Base-by-base conservation (phyloP, 1,139 yeast species). In the Lodderomyces theae region DNA sequence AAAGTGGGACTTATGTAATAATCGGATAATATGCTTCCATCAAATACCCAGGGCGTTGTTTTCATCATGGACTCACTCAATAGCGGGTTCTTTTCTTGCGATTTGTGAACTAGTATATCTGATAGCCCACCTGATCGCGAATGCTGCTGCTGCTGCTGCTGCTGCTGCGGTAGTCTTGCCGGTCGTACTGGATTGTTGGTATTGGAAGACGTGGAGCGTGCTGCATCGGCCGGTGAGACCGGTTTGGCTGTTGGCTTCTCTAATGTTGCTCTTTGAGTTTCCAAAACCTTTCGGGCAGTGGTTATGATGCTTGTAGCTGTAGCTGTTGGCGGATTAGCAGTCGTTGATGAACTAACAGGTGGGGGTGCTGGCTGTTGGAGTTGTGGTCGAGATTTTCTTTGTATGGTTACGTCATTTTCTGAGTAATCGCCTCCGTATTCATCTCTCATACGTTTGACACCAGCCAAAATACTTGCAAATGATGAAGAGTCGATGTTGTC, bases 1-100 rank as follows among this genome's bases (percentile, higher is more conserved):
- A 88, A 69, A 3, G 76, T 73, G 1, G 81, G 74, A 39, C 79
- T 81, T 10, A 89, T 79, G 41, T 86, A 74, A 53, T 83, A 84
- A 54, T 88, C 92, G 3, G 68, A 67, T 9, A 72, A 54, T n/a
- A 72, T 62, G 9, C 60, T 54, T 13, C 59, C 54, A 44, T 69
- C 69, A 45, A 58, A 69, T 17, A 64, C 49, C 64, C 70, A 66
- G 3, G 71, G 63, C 3, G 64, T 60, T 22, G 54, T 52, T 45
- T 69, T 70, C 67, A 71, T 62, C 43, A 58, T 48, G 3, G 74
- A 63, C 22, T 66, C 64, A 26, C 60, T 62, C 16, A 72, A 52
- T 19, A 72, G 54, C 3, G 77, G 77, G 46, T 72, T 72, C 1
- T 73, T 74, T 28, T 64, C 66, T 44, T 72, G 77, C 0, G 73